phyloP scores from a whole-genome alignment of 129 eudicot species.

The Centaurea solstitialis region DNA sequence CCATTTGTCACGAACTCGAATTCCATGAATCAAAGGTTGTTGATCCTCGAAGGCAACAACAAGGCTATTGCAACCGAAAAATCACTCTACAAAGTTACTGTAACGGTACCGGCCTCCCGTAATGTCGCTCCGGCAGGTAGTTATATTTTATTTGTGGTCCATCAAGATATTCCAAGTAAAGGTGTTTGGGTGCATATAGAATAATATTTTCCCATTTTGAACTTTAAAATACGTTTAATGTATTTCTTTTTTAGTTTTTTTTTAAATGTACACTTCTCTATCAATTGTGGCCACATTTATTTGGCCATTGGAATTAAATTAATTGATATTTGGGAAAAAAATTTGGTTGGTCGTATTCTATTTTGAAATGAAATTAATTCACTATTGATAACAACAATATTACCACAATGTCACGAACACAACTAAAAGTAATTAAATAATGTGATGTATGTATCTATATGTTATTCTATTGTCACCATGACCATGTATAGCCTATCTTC shows the following conservation, averaged over 20 bases:
- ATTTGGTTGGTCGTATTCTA: no score
- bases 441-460: no score
- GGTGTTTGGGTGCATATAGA: constrained; percentile 68
- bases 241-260: background rate
- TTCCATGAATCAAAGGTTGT: constrained; percentile 78
- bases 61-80: constrained; percentile 27
- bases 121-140: constrained; percentile 69
- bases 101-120: constrained; percentile 45
- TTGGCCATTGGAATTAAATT: background rate
- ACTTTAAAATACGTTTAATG: background rate
- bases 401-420: no score
- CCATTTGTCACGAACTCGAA: constrained; percentile 74
- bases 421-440: no score
- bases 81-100: constrained; percentile 41
- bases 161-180: constrained; percentile 65
- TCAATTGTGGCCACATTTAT: constrained; percentile 15
- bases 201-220: constrained; percentile 2
- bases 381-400: no score
- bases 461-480: no score
- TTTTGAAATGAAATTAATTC: no score
- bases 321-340: background rate
- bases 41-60: constrained; percentile 42
- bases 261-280: background rate
- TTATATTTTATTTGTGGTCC: constrained; percentile 68
- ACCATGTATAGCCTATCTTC: no score